These are phyloP conservation scores for Suhomyces pyralidae DNA, from an alignment of 805 yeast species.

Conservation along the genomic window DNA sequence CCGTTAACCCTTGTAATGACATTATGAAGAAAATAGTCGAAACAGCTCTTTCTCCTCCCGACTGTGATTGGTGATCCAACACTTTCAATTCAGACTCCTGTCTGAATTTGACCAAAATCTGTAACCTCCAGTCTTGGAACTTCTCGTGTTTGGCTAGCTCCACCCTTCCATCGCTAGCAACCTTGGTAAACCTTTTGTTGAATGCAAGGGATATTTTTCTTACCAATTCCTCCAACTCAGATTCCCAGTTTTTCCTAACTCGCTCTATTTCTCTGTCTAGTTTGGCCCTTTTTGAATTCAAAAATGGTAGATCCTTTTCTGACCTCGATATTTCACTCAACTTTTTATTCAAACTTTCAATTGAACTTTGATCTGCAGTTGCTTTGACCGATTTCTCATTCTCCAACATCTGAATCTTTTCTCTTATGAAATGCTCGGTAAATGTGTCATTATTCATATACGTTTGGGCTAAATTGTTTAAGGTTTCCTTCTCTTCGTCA, in stretches of 20 bases:
- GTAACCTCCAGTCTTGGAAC: slow-evolving; percentile 76
- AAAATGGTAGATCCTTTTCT: slow-evolving; percentile 37
- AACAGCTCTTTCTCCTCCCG: slow-evolving; percentile 98
- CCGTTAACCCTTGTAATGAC: slow-evolving; percentile 83
- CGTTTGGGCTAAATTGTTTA: slow-evolving; percentile 38
- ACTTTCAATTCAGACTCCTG: slow-evolving; percentile 66
- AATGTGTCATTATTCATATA: slow-evolving; percentile 37
- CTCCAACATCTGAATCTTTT: slow-evolving; percentile 42
- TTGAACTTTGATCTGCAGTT: slow-evolving; percentile 35
- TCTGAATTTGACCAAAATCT: slow-evolving; percentile 82
- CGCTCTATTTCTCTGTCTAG: slow-evolving; percentile 35
- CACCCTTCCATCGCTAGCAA: slow-evolving; percentile 88
- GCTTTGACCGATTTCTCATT: slow-evolving; percentile 43
- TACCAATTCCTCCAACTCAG: slow-evolving; percentile 53
- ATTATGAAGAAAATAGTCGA: slow-evolving; percentile 88
- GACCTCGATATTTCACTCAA: slow-evolving; percentile 32
- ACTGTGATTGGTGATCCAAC: slow-evolving; percentile 83
- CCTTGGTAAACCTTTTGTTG: slow-evolving; percentile 59
- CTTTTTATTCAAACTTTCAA: slow-evolving; percentile 38
- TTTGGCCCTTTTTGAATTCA: slow-evolving; percentile 20
- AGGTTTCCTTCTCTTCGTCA: slow-evolving; percentile 34
- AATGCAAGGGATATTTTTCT: slow-evolving; percentile 60
- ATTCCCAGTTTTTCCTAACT: slow-evolving; percentile 56
- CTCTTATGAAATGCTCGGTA: slow-evolving; percentile 34
- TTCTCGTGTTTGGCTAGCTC: slow-evolving; percentile 50